Base-by-base conservation (phyloP, 1,139 yeast genomes). In the Blastobotrys illinoisensis region DNA sequence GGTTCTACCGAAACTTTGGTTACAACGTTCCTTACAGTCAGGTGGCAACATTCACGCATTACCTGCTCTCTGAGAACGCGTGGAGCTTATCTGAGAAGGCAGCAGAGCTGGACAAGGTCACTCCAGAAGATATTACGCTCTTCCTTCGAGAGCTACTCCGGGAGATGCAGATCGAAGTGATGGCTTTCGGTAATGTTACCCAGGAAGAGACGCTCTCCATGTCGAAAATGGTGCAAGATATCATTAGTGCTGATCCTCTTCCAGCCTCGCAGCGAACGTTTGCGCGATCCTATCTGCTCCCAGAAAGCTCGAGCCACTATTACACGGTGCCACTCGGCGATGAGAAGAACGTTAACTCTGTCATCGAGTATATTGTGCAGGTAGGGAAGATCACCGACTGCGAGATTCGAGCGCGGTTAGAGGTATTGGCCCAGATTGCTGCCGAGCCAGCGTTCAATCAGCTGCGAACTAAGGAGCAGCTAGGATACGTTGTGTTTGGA, bases 361-460 rank as follows among this genome's bases (percentile, higher is more conserved):
- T 96, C 68, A 81, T 91, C 62, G 95, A 88, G 62, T 83, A 88
- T 62, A 83, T 81, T 60, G 74, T 85, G 51, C 96, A 89, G 70
- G 69, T 89, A 32, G 89, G 87, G 19, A 73, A 76, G 43, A 69
- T 78, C 74, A 62, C 65, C 45, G 72, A 74, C 51, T 54, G 63
- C 6, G 64, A 66, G 20, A 54, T 66, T 18, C 67, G 76, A 47
- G 78, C 89, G 0, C 67, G 81, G 53, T 76, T 86, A 18, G 90
- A 86, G 52, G 72, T 93, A 53, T 70, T 89, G 50, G 80, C 86
- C 0, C 90, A 88, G 54, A 78, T 90, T 58, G 75, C 86, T 50
- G 82, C 80, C 59, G 98, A 91, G 67, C 97, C 97, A 1, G 87
- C 91, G 54, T 93, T 93, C 70, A 85, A 88, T 67, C 88, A 87